phyloP scores from a whole-genome alignment of 495 filamentous ascomycete species.

The Tuber indicum region DNA sequence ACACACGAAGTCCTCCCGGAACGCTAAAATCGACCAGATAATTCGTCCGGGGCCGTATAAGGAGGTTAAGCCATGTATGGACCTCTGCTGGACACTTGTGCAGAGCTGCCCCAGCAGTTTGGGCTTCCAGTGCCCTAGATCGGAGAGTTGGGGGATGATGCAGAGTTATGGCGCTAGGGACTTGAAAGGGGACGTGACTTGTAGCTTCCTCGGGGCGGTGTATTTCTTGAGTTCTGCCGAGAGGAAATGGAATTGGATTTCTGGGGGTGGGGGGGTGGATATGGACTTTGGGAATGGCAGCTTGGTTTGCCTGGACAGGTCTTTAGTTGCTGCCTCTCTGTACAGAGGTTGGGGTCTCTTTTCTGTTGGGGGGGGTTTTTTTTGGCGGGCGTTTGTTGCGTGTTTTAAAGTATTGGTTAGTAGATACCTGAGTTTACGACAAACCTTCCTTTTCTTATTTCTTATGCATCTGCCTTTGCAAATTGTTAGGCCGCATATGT shows the following conservation, averaged over 20 bases:
- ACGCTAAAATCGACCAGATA: conserved; percentile 59
- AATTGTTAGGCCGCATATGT: background rate
- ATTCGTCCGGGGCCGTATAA: conserved; percentile 86
- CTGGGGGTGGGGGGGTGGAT: conserved; percentile 24
- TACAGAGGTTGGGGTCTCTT: conserved; percentile 4
- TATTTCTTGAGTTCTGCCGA: conserved; percentile 46
- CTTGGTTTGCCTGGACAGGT: conserved; percentile 21
- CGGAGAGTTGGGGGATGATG: conserved; percentile 50
- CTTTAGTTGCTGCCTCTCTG: conserved; percentile 13
- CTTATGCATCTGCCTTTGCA: background rate
- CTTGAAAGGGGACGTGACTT: conserved; percentile 49
- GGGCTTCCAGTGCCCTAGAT: conserved; percentile 67
- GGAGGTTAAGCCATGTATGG: conserved; percentile 78
- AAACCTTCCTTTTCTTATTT: background rate
- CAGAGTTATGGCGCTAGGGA: conserved; percentile 58
- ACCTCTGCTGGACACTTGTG: conserved; percentile 76
- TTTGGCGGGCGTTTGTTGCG: background rate
- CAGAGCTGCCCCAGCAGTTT: conserved; percentile 75
- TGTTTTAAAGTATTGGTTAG: background rate
- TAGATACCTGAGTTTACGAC: background rate
- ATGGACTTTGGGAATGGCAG: conserved; percentile 13
- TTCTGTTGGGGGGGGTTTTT: conserved; percentile 5
- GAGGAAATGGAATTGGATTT: conserved; percentile 17
- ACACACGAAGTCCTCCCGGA: conserved; percentile 50
- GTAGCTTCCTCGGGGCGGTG: conserved; percentile 55